Conservation (phyloP, 192 early-diverging fungal genomes). For the Entomortierella parvispora region DNA sequence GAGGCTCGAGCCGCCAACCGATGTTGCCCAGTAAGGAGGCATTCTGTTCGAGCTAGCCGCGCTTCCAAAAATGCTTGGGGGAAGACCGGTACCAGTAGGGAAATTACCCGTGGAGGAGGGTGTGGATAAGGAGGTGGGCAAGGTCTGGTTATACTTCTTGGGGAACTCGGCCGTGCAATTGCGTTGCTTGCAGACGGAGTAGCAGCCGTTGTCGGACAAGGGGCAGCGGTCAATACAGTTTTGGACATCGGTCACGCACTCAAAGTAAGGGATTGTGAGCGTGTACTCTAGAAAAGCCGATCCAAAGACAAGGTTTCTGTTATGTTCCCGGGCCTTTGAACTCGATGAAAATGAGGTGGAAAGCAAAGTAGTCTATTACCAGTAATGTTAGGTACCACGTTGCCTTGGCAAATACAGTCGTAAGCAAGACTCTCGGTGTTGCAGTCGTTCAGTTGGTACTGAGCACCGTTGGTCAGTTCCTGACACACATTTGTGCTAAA, state of each 20-base stretch:
- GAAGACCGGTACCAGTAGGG: slow-evolving; percentile 15
- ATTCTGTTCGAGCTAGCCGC: not conserved
- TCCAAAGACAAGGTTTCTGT: too few relatives aligned
- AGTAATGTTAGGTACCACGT: slow-evolving; percentile 27
- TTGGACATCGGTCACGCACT: slow-evolving; percentile 31
- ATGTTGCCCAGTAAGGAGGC: slow-evolving; percentile 10
- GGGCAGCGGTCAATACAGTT: slow-evolving; percentile 21
- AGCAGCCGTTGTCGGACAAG: slow-evolving; percentile 28
- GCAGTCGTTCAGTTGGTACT: slow-evolving; percentile 29
- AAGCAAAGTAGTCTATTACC: too few relatives aligned
- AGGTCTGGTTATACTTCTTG: slow-evolving; percentile 47
- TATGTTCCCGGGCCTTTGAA: too few relatives aligned
- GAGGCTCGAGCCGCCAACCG: slow-evolving; percentile 34
- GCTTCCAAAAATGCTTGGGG: slow-evolving; percentile 29
- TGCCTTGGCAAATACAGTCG: slow-evolving; percentile 28
- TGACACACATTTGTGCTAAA: slow-evolving; percentile 43
- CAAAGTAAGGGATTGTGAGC: slow-evolving; percentile 45
- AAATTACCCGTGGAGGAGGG: slow-evolving; percentile 7
- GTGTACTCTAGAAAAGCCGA: slow-evolving; percentile 26
- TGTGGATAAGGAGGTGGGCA: slow-evolving; percentile 22
- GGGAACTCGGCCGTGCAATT: slow-evolving; percentile 40
- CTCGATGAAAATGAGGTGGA: too few relatives aligned
- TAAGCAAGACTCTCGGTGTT: slow-evolving; percentile 25
- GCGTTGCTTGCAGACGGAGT: slow-evolving; percentile 18
- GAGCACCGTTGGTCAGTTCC: slow-evolving; percentile 31